These are phyloP conservation scores for Blastomyces gilchristii DNA, from an alignment of 2,329 filamentous ascomycete genomes.

Conservation along the genomic window DNA sequence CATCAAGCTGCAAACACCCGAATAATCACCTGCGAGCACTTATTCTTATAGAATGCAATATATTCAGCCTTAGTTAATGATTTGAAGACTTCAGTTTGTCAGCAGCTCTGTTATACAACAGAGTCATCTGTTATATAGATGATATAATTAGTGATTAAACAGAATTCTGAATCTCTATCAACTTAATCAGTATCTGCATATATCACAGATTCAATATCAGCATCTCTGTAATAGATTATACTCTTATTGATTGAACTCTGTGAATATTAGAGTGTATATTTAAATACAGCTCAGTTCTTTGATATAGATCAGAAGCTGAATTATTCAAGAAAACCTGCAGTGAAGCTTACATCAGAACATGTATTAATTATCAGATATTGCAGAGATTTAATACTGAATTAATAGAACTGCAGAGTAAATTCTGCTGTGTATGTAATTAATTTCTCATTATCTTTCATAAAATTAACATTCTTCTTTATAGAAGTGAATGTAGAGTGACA, in stretches of 20 bases:
- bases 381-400: background rate
- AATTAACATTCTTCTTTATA: background rate
- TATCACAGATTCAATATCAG: background rate
- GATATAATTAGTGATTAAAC: background rate
- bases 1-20: too few species aligned
- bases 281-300: background rate
- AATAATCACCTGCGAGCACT: too few species aligned
- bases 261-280: background rate
- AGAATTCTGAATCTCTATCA: background rate
- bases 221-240: background rate
- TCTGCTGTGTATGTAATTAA: background rate
- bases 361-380: background rate
- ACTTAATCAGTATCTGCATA: background rate
- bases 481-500: background rate
- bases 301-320: background rate
- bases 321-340: background rate
- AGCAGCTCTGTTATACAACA: too few species aligned
- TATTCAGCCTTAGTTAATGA: background rate
- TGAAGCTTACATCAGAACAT: background rate
- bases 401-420: background rate
- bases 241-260: background rate
- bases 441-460: background rate
- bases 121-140: background rate
- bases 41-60: too few species aligned
- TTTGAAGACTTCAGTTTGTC: background rate